Base-by-base conservation (phyloP, 2,329 filamentous ascomycete species). In the Aspergillus nomiae region DNA sequence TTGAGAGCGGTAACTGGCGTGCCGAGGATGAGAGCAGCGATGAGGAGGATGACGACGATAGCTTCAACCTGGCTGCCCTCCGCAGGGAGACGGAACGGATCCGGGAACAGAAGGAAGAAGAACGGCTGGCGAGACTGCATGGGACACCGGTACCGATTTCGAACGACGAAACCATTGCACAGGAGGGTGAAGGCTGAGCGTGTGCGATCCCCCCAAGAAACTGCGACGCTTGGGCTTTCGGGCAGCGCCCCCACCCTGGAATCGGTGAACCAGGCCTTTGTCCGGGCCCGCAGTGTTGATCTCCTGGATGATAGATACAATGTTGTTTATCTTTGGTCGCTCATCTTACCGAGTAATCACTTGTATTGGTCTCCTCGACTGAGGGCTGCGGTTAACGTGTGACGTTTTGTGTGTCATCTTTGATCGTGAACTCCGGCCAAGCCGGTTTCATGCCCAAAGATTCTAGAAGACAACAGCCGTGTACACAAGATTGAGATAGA, bases 1-100 rank as follows among this genome's bases (percentile, higher is more conserved):
- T 99, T 77, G 95, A 99, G 81, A 95, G 93, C 78, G 95, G 95
- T 73, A 94, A 96, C 77, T 99, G 94, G 94, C 84, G 88, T 65
- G 84, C 81, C 41, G 86, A 86, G 30, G 86, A 86, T 50, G 86
- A 86, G 54, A 89, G 90, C 41, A 86, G 86, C 36, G 87, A 86
- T 0, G 84, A 82, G 3, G 86, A 86, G 4, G 84, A 85, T 16
- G 87, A 87, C 21, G 89, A 88, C 12, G 79, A 71, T 56, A 79
- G 81, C 7, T 97, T 89, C 88, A 96, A 97, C 73, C 79, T 97
- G 71, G 89, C 92, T 71, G 92, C 89, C 64, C 80, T 98, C 76
- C 87, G 95, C 63, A 84, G 85, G 72, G 94, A 98, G 83, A 99
- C 95, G 0, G 92, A 97, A 76, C 87, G 86, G 3, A 75, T 94